phyloP scores from a whole-genome alignment of 345 rosid species.

The Brassica rapa region DNA sequence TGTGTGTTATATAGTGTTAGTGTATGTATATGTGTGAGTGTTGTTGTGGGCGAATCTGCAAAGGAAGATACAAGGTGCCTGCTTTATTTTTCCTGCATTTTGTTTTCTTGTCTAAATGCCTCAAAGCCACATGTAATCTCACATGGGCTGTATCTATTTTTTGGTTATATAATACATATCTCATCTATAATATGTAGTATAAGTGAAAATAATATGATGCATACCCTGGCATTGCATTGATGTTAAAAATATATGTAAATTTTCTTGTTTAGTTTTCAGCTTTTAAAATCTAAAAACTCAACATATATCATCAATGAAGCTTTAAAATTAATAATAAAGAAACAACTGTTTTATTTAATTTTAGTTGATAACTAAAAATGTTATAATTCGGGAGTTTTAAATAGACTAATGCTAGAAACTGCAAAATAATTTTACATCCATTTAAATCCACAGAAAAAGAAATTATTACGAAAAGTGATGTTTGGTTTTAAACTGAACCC shows the following conservation, averaged over 20 bases:
- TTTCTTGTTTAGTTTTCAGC: not conserved
- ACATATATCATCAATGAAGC: not conserved
- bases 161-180: not conserved
- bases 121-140: slow-evolving; percentile 35
- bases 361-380: not conserved
- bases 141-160: not conserved
- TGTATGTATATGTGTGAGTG: slow-evolving; percentile 23
- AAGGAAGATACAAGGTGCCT: slow-evolving; percentile 38
- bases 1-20: not conserved
- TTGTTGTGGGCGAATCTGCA: slow-evolving; percentile 38
- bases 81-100: slow-evolving; percentile 27
- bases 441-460: not conserved
- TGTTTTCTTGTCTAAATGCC: slow-evolving; percentile 34
- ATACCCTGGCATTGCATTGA: not conserved
- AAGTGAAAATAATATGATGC: not conserved
- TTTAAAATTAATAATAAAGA: not conserved
- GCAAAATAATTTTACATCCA: not conserved
- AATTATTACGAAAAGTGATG: not conserved
- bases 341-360: not conserved
- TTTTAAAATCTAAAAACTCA: not conserved
- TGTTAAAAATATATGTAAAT: not conserved
- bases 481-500: not conserved
- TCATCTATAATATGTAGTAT: not conserved
- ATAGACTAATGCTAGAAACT: not conserved
- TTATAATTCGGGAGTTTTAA: not conserved